These are phyloP conservation scores for Wickerhamomyces mucosus DNA, from an alignment of 805 yeast species.

Conservation along the genomic window DNA sequence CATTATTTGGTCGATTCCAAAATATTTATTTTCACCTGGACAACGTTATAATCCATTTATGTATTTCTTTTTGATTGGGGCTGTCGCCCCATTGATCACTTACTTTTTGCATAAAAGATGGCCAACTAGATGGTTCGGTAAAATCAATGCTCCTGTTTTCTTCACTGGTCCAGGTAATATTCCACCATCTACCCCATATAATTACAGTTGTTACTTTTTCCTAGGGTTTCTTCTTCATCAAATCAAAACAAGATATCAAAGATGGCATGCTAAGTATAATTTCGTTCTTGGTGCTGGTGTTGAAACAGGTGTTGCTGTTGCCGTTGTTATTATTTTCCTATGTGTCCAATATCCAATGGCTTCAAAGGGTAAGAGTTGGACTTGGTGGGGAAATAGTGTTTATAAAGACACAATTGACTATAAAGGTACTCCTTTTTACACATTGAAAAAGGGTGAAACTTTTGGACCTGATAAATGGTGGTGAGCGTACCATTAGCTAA, in stretches of 20 bases:
- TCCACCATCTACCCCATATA: slow-evolving; percentile 71
- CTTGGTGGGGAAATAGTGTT: slow-evolving; percentile 58
- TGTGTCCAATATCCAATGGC: slow-evolving; percentile 38
- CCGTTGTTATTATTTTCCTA: slow-evolving; percentile 46
- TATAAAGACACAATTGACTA: slow-evolving; percentile 30
- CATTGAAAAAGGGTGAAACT: slow-evolving; percentile 31
- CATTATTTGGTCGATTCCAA: slow-evolving; percentile 43
- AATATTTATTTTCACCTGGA: slow-evolving; percentile 35
- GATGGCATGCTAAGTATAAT: slow-evolving; percentile 55
- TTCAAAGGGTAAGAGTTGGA: slow-evolving; percentile 9
- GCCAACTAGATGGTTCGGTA: slow-evolving; percentile 24
- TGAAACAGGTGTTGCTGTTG: slow-evolving; percentile 54
- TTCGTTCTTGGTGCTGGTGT: slow-evolving; percentile 53
- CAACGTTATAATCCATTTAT: slow-evolving; percentile 45
- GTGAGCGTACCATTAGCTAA: too few relatives aligned
- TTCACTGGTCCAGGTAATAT: slow-evolving; percentile 49
- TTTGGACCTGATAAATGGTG: slow-evolving; percentile 46
- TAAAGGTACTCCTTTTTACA: slow-evolving; percentile 23
- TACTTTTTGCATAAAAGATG: slow-evolving; percentile 20
- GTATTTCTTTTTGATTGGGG: slow-evolving; percentile 48
- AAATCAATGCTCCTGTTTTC: slow-evolving; percentile 55
- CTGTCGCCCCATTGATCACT: slow-evolving; percentile 28
- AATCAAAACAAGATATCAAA: slow-evolving; percentile 36
- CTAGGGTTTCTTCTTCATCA: slow-evolving; percentile 35
- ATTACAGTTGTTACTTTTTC: slow-evolving; percentile 45